Conservation (phyloP, 164 flowering plant genomes). For the Cinnamomum micranthum region DNA sequence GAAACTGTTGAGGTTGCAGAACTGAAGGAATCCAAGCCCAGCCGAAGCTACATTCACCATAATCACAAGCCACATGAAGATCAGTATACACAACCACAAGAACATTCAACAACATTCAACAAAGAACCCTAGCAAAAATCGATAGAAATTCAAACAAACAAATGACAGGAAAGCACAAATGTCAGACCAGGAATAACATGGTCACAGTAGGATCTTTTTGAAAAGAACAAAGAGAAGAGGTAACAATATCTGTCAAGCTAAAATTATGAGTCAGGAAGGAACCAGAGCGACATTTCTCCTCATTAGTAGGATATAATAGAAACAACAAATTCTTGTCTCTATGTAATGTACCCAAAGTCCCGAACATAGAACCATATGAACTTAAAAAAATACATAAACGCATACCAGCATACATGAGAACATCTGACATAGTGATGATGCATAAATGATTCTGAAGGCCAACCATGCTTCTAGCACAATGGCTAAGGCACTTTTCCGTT, state of each 20-base stretch:
- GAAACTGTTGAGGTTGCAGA: conserved; percentile 94
- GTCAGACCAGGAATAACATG: not conserved
- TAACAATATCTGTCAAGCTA: too few species aligned
- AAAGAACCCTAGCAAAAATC: not conserved
- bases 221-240: too few species aligned
- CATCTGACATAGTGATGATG: too few species aligned
- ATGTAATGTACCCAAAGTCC: too few species aligned
- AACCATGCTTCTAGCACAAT: too few species aligned
- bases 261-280: too few species aligned
- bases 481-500: too few species aligned
- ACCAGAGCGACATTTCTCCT: too few species aligned
- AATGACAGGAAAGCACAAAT: not conserved
- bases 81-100: not conserved
- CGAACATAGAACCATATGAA: too few species aligned
- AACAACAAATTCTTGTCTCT: not conserved
- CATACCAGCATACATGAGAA: too few species aligned
- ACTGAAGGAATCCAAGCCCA: conserved; percentile 79
- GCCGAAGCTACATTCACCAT: conserved; percentile 62
- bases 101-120: not conserved
- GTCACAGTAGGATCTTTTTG: not conserved
- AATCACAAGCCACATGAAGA: not conserved
- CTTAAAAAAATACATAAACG: too few species aligned
- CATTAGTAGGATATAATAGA: not conserved
- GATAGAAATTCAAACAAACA: not conserved
- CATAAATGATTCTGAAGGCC: too few species aligned